phyloP scores from a whole-genome alignment of 805 yeast species.

The Metschnikowia baotianmanensis region DNA sequence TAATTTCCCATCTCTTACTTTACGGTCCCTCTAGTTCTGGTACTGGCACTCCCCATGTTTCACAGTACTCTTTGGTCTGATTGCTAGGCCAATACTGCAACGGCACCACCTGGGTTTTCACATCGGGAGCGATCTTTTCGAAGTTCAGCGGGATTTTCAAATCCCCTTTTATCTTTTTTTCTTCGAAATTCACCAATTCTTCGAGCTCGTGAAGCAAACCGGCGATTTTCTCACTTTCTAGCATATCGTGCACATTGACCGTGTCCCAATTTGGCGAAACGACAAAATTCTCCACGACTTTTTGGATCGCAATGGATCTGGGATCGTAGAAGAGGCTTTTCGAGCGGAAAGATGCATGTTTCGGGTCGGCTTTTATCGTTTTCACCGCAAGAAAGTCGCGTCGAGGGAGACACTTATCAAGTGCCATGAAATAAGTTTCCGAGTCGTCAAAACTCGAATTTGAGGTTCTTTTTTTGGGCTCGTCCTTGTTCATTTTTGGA shows the following conservation, averaged over 20 bases:
- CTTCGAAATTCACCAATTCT: slow-evolving; percentile 21
- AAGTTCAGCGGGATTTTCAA: slow-evolving; percentile 26
- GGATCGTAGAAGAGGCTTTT: slow-evolving; percentile 26
- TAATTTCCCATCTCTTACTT: too few species aligned
- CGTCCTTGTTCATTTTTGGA: background rate
- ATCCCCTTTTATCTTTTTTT: slow-evolving; percentile 13
- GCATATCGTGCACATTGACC: slow-evolving; percentile 16
- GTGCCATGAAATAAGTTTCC: slow-evolving; percentile 61
- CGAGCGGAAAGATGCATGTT: slow-evolving; percentile 17
- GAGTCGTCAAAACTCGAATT: slow-evolving; percentile 1
- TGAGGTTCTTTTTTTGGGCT: background rate
- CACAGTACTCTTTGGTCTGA: slow-evolving; percentile 37
- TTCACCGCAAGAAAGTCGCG: slow-evolving; percentile 56
- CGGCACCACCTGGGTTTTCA: slow-evolving; percentile 15
- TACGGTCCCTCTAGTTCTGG: slow-evolving; percentile 13
- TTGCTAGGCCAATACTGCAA: slow-evolving; percentile 34
- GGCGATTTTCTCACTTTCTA: slow-evolving; percentile 13
- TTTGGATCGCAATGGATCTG: slow-evolving; percentile 34
- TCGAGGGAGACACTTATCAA: slow-evolving; percentile 79
- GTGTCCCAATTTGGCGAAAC: slow-evolving; percentile 15
- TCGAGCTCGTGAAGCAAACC: slow-evolving; percentile 21
- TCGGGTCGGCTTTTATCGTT: slow-evolving; percentile 29
- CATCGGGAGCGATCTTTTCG: slow-evolving; percentile 23
- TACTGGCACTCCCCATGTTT: slow-evolving; percentile 21
- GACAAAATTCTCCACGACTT: slow-evolving; percentile 31